phyloP scores from a whole-genome alignment of 208 protist genomes.

The Phytomonas sp. region DNA sequence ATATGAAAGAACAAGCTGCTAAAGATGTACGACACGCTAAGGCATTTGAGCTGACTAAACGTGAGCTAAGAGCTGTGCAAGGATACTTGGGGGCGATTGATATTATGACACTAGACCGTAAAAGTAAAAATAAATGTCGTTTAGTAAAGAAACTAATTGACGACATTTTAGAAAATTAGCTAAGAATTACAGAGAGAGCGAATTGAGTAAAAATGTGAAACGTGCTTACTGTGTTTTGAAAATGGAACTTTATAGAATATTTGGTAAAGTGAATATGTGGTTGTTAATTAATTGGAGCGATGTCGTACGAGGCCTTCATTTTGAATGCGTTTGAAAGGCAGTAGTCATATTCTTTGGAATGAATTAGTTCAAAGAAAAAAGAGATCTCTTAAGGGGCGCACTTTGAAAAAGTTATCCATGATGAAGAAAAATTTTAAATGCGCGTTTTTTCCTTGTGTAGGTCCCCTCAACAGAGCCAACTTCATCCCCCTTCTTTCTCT shows the following conservation, averaged over 20 bases:
- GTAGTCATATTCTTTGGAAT: neutral
- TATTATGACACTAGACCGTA: constrained; percentile 46
- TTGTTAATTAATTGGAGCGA: neutral
- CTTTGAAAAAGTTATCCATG: neutral
- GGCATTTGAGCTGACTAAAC: constrained; percentile 48
- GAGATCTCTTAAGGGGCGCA: neutral
- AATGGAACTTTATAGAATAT: neutral
- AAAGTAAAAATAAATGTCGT: constrained; percentile 60
- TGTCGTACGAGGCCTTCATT: neutral
- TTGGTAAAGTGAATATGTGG: neutral
- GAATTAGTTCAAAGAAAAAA: neutral
- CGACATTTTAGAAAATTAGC: neutral
- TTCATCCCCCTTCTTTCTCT: neutral
- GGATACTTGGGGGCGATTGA: constrained; percentile 40
- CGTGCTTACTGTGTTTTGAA: neutral
- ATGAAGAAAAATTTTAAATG: neutral
- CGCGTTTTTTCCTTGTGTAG: neutral
- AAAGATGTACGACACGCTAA: constrained; percentile 25
- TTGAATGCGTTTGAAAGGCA: neutral
- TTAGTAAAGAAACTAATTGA: constrained; percentile 58
- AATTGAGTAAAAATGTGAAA: constrained; percentile 3
- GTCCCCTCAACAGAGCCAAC: neutral
- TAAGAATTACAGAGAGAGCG: neutral
- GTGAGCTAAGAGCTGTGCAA: constrained; percentile 49
- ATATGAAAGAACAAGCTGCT: constrained; percentile 40